Conservation (phyloP, 768 basidiomycete genomes). For the Crassisporium funariophilum region DNA sequence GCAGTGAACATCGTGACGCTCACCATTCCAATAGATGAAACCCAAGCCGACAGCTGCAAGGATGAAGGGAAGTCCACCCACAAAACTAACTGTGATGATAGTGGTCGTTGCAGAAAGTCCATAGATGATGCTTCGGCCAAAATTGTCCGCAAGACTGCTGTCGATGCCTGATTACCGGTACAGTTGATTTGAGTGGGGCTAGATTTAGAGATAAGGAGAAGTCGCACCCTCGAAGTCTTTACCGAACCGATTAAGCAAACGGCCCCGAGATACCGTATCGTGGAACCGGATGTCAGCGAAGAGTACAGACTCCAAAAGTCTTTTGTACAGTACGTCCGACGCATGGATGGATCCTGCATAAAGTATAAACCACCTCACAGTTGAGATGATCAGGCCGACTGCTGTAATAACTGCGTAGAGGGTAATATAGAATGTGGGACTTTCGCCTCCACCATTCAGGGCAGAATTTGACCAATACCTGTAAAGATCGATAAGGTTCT, state of each 20-base stretch:
- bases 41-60: constrained; percentile 58
- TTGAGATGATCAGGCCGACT: constrained; percentile 52
- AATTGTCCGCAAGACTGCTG: constrained; percentile 81
- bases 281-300: constrained; percentile 93
- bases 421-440: constrained; percentile 62
- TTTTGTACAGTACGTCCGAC: constrained; percentile 74
- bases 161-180: constrained; percentile 63
- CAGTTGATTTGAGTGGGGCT: background rate
- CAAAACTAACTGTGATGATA: constrained; percentile 69
- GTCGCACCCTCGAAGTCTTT: constrained; percentile 82
- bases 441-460: constrained; percentile 40
- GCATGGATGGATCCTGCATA: constrained; percentile 86
- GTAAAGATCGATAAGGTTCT: constrained; percentile 6
- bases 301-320: constrained; percentile 75
- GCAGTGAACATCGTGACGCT: too few species aligned
- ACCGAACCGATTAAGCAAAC: constrained; percentile 81
- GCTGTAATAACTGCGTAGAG: constrained; percentile 62
- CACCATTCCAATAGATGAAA: constrained; percentile 71
- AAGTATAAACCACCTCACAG: constrained; percentile 69
- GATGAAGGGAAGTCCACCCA: constrained; percentile 80
- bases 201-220: background rate
- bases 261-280: constrained; percentile 86
- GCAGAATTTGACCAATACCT: constrained; percentile 61
- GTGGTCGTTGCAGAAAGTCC: constrained; percentile 72
- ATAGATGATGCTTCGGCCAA: constrained; percentile 76